Evolutionary conservation across 140 eudicot species (phyloP).

Genomic region (Erigeron philadelphicus): DNA sequence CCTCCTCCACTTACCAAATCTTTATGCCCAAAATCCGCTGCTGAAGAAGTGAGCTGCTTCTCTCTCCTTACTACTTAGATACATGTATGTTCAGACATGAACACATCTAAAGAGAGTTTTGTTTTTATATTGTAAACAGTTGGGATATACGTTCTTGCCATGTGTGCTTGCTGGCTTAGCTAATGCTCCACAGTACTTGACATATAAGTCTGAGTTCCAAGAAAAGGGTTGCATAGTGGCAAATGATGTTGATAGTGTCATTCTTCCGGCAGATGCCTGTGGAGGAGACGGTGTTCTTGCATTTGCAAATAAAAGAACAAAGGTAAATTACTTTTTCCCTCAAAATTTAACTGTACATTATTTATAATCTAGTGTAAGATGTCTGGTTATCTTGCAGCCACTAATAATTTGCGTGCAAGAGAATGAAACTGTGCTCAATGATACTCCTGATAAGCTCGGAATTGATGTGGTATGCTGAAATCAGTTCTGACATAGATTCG

Average conservation of each 20-base stretch:
- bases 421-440: slow-evolving; percentile 75
- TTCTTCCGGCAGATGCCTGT: slow-evolving; percentile 79
- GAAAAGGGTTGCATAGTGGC: slow-evolving; percentile 51
- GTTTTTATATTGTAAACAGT: slow-evolving; percentile 34
- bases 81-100: neutral
- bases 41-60: slow-evolving; percentile 68
- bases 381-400: slow-evolving; percentile 50
- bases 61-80: slow-evolving; percentile 12
- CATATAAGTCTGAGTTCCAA: slow-evolving; percentile 26
- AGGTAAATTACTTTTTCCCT: slow-evolving; percentile 35
- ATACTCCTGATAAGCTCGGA: slow-evolving; percentile 73
- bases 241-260: slow-evolving; percentile 78
- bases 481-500: neutral
- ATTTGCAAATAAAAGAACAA: slow-evolving; percentile 55
- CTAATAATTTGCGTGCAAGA: slow-evolving; percentile 85
- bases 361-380: too few relatives aligned
- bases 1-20: slow-evolving; percentile 60
- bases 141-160: slow-evolving; percentile 92
- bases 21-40: slow-evolving; percentile 83
- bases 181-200: slow-evolving; percentile 83
- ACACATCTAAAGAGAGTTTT: slow-evolving; percentile 7
- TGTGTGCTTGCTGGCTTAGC: slow-evolving; percentile 95
- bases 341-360: too few relatives aligned
- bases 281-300: slow-evolving; percentile 90
- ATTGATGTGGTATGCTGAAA: slow-evolving; percentile 54